Evolutionary conservation across 345 rosid species (phyloP), one percentile per base, ranked within the genome.

Genomic region (Trapa bicornis): DNA sequence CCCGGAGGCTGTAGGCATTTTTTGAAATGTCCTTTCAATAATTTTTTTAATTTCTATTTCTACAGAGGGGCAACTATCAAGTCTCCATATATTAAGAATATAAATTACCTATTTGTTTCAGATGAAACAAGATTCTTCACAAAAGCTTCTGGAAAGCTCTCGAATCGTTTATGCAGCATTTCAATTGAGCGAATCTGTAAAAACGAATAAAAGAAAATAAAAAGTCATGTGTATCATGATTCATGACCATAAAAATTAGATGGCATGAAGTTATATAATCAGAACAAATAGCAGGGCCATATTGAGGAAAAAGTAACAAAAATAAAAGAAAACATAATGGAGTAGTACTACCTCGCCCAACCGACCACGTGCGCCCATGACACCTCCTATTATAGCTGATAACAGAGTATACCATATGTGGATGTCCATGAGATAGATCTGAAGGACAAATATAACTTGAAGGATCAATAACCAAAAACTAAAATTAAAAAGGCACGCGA

Each of bases 281-380:
- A 62, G 15, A 63, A 42, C 39, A 38, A 65, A 41, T 11, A 29
- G 2, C 15, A 2, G 53, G 15, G 52, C 45, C 53, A 66, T 10
- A 66, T 66, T 22, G 29, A 22, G 29, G 29, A 22, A 22, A 22
- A 22, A 22, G 29, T 22, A 15, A 32, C 22, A 56, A 66, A 14
- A 47, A 47, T 14, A 17, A 33, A 41, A 17, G 6, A 58, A 57
- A 37, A 32, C 16, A 9, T 17, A 37, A 13, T 5, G 43, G 45
- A 53, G 35, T n/a, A 35, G 60, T 47, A 32, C 38, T 83, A 94
- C 99, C 95, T 94, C 99, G 76, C 99, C 99, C 73, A 94, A 78
- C 69, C 99, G 96, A 79, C 82, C 95, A 71, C 92, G 80, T 68
- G 99, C 99, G 69, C 99, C 99, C 96, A 94, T 94, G 61, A 94